phyloP scores from a whole-genome alignment of 2,329 filamentous ascomycete species.

The Fusarium cyanostomum region DNA sequence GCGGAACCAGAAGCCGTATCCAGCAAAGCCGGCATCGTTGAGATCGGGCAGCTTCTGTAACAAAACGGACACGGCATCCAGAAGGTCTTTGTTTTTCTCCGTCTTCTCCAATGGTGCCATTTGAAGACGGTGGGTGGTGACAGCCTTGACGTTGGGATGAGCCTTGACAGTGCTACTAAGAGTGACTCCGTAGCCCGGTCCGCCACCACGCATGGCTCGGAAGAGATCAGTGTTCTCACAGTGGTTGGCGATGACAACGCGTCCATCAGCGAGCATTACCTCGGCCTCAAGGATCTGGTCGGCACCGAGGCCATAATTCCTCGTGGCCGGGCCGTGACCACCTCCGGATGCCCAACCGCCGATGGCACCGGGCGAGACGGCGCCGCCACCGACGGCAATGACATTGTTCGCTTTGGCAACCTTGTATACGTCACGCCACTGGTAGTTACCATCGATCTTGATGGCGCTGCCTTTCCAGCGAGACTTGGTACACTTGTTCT shows the following conservation, averaged over 20 bases:
- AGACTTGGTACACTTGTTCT: conserved; percentile 5
- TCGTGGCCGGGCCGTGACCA: conserved; percentile 25
- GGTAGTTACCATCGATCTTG: conserved; percentile 23
- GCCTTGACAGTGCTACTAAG: conserved; percentile 28
- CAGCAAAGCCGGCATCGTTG: conserved; percentile 29
- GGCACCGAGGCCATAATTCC: conserved; percentile 26
- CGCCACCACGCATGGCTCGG: conserved; percentile 23
- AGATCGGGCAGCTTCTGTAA: conserved; percentile 21
- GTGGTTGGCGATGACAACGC: conserved; percentile 17
- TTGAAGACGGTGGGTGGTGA: conserved; percentile 16
- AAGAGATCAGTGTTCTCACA: conserved; percentile 26
- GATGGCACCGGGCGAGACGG: conserved; percentile 24
- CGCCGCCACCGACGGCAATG: conserved; percentile 26
- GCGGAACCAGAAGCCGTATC: conserved; percentile 29
- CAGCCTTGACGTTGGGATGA: conserved; percentile 14
- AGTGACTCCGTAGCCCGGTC: conserved; percentile 22
- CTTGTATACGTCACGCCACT: conserved; percentile 31
- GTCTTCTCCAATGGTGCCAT: conserved; percentile 21
- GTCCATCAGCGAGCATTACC: conserved; percentile 22
- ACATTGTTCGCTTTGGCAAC: conserved; percentile 21
- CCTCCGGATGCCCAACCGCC: conserved; percentile 29
- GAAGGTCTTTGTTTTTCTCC: conserved; percentile 12
- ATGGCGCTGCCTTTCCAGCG: conserved; percentile 17
- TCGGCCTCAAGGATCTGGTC: conserved; percentile 28
- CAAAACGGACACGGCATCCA: conserved; percentile 4